Evolutionary conservation across 768 basidiomycete species (phyloP).

Genomic region (Collybia nuda): DNA sequence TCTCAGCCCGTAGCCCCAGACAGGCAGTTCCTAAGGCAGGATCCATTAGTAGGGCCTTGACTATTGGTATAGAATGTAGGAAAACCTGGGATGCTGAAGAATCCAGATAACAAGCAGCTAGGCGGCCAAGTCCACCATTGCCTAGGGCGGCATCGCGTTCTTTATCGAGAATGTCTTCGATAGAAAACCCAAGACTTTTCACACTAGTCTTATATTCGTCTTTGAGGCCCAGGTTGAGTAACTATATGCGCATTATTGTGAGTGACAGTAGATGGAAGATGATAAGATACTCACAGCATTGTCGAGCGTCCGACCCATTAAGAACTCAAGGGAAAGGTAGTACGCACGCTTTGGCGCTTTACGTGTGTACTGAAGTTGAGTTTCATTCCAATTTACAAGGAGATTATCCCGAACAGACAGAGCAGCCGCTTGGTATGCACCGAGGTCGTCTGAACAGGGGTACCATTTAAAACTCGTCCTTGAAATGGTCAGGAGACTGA

Average conservation of each 20-base stretch:
- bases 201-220: conserved; percentile 68
- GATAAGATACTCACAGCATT: conserved; percentile 52
- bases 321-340: conserved; percentile 93
- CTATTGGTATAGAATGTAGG: conserved; percentile 38
- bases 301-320: conserved; percentile 81
- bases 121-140: conserved; percentile 92
- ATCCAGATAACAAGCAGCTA: conserved; percentile 97
- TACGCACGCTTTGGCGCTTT: conserved; percentile 89
- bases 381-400: conserved; percentile 85
- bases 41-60: conserved; percentile 34
- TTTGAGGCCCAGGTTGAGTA: conserved; percentile 88
- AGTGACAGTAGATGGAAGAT: conserved; percentile 46
- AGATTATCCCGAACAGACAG: conserved; percentile 87
- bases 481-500: conserved; percentile 17
- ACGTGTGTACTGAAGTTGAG: conserved; percentile 73
- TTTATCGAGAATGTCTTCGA: conserved; percentile 83
- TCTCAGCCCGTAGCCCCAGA: conserved; percentile 93
- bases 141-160: conserved; percentile 95
- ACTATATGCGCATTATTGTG: conserved; percentile 34
- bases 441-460: conserved; percentile 57
- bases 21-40: conserved; percentile 66
- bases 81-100: conserved; percentile 84
- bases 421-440: conserved; percentile 91
- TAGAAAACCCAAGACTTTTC: conserved; percentile 80
- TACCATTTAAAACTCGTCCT: conserved; percentile 1